A percentile compares a stretch with the other conserved stretches of the same genome.
These are phyloP conservation scores for Knufia petricola DNA, from an alignment of 2,329 filamentous ascomycete species.

Conservation along the genomic window DNA sequence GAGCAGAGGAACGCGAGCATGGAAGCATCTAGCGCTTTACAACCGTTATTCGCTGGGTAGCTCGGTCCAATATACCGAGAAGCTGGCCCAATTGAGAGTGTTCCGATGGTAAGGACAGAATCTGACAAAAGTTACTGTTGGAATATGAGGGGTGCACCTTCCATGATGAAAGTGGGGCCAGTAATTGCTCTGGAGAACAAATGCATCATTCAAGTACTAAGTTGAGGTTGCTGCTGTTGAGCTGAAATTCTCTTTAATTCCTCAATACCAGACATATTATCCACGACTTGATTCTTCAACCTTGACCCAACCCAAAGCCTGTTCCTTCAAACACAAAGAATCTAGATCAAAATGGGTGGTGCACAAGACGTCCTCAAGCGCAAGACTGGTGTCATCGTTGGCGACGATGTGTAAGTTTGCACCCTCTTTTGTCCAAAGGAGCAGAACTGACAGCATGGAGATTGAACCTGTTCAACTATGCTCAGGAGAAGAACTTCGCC, in stretches of 20 bases:
- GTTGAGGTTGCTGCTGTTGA: not conserved
- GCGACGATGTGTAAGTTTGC: constrained; percentile 48
- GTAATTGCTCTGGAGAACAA: no score
- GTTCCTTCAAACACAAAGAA: not conserved
- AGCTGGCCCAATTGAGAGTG: no score
- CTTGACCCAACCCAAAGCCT: not conserved
- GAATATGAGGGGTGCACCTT: no score
- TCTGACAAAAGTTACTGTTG: no score
- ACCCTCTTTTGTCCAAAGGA: constrained; percentile 10
- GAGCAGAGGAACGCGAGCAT: not conserved
- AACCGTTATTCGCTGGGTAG: not conserved
- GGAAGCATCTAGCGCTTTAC: not conserved
- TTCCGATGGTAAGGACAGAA: no score
- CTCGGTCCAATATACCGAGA: no score
- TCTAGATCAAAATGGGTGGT: constrained; percentile 25
- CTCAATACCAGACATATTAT: not conserved
- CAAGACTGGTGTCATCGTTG: constrained; percentile 58
- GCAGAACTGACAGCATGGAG: constrained; percentile 1
- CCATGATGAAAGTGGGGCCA: no score
- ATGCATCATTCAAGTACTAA: no score
- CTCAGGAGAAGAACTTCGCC: constrained; percentile 76
- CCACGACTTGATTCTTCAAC: no score
- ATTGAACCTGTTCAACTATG: constrained; percentile 69
- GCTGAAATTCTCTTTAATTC: not conserved
- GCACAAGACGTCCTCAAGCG: constrained; percentile 47